These are phyloP conservation scores for Spiraea crenata DNA, from an alignment of 331 rosid species.

Conservation along the genomic window DNA sequence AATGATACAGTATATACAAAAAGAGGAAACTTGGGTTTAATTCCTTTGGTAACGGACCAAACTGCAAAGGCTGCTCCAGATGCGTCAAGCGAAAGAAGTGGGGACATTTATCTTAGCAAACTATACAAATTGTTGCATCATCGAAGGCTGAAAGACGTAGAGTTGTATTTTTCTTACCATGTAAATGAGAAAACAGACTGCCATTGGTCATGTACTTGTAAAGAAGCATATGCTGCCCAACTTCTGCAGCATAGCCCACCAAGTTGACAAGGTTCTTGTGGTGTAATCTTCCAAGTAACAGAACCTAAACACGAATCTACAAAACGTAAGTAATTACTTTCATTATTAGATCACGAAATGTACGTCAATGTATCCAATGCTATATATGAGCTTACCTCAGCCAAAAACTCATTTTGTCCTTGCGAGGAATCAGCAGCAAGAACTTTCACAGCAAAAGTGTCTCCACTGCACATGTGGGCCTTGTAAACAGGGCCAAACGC, in stretches of 20 bases:
- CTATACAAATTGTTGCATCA: neutral
- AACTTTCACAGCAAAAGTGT: constrained; percentile 13
- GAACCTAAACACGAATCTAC: neutral
- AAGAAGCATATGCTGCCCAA: constrained; percentile 20
- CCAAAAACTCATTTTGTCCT: constrained; percentile 14
- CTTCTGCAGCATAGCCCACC: constrained; percentile 13
- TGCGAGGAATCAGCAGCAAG: constrained; percentile 11
- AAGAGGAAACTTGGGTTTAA: no score
- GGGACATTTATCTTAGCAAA: neutral
- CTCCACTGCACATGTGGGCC: constrained; percentile 18
- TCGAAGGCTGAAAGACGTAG: neutral
- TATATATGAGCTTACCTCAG: neutral
- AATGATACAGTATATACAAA: no score
- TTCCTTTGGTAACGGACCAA: neutral
- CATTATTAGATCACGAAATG: neutral
- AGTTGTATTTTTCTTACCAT: neutral
- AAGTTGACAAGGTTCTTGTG: constrained; percentile 13
- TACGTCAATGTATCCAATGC: neutral
- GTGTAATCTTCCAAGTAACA: constrained; percentile 19
- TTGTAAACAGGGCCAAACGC: constrained; percentile 4
- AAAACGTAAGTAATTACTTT: neutral
- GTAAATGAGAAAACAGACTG: constrained; percentile 18
- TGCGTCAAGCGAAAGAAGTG: neutral
- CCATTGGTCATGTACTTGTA: constrained; percentile 14
- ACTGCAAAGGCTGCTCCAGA: neutral